Evolutionary conservation across 2,329 filamentous ascomycete genomes (phyloP).

Genomic region (Zasmidium cellare): DNA sequence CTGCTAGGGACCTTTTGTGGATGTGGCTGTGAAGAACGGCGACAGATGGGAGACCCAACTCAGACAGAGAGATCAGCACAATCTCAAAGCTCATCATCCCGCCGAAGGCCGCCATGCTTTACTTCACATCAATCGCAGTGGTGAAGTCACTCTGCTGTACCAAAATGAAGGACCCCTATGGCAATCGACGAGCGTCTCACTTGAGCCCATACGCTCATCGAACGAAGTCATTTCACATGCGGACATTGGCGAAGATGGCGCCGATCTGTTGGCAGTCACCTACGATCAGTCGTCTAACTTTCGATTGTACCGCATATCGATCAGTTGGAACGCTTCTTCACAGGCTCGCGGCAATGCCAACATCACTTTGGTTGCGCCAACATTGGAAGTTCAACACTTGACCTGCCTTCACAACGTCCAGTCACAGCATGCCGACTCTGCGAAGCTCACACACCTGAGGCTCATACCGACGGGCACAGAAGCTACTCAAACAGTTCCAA

Average conservation of each 20-base stretch:
- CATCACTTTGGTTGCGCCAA: constrained; percentile 28
- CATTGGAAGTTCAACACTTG: constrained; percentile 30
- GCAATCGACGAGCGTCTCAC: constrained; percentile 68
- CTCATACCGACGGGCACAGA: constrained; percentile 52
- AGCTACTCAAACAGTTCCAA: constrained; percentile 52
- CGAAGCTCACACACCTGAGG: constrained; percentile 27
- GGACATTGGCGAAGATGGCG: constrained; percentile 59
- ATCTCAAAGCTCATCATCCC: constrained; percentile 72
- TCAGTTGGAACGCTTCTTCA: constrained; percentile 67
- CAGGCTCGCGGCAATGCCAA: constrained; percentile 33
- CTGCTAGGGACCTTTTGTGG: constrained; percentile 29
- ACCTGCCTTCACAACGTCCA: constrained; percentile 26
- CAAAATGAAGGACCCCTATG: constrained; percentile 73
- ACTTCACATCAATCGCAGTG: constrained; percentile 73
- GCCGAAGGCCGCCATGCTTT: constrained; percentile 70
- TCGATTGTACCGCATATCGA: constrained; percentile 69
- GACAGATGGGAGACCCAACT: constrained; percentile 68
- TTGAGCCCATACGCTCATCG: constrained; percentile 35
- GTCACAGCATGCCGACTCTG: constrained; percentile 28
- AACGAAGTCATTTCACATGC: constrained; percentile 79
- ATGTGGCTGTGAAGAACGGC: constrained; percentile 40
- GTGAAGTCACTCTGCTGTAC: constrained; percentile 73
- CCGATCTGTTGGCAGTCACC: constrained; percentile 63
- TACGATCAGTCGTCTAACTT: constrained; percentile 71
- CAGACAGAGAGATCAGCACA: constrained; percentile 57